Evolutionary conservation across 83 land plant species (phyloP).

Genomic region (Isoetes engelmannii): DNA sequence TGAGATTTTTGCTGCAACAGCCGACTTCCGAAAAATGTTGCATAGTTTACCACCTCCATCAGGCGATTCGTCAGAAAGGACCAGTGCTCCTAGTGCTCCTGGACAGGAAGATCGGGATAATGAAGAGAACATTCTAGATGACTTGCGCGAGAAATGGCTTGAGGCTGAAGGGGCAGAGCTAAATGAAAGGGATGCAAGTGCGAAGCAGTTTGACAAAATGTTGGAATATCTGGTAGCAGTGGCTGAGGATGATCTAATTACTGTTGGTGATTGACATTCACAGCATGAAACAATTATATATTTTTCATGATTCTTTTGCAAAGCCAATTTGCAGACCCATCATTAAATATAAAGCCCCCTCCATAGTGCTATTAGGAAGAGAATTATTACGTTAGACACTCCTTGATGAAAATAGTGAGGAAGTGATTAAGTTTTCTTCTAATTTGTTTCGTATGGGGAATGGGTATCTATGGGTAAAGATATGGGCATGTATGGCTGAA

Average conservation of each 20-base stretch:
- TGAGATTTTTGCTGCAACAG: constrained; percentile 74
- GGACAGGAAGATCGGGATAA: constrained; percentile 50
- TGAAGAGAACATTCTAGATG: constrained; percentile 77
- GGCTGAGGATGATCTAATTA: constrained; percentile 41
- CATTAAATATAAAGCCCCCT: too few species aligned
- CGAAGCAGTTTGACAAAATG: constrained; percentile 61
- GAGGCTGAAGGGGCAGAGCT: constrained; percentile 93
- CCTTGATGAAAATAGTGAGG: too few species aligned
- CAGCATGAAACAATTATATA: too few species aligned
- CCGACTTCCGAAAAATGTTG: constrained; percentile 68
- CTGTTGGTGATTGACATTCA: too few species aligned
- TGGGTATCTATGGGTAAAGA: too few species aligned
- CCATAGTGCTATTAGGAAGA: too few species aligned
- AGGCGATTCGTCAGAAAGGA: constrained; percentile 72
- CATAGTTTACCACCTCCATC: constrained; percentile 80
- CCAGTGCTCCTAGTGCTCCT: constrained; percentile 85
- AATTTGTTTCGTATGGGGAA: too few species aligned
- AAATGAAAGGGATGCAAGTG: constrained; percentile 91
- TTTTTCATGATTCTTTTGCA: too few species aligned
- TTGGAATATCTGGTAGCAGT: constrained; percentile 63
- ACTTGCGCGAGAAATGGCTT: constrained; percentile 90
- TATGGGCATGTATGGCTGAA: too few species aligned
- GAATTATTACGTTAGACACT: too few species aligned
- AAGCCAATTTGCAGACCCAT: too few species aligned
- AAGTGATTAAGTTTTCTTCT: too few species aligned